Evolutionary conservation across 495 filamentous ascomycete species (phyloP).

Genomic region (Thermothielavioides terrestris): DNA sequence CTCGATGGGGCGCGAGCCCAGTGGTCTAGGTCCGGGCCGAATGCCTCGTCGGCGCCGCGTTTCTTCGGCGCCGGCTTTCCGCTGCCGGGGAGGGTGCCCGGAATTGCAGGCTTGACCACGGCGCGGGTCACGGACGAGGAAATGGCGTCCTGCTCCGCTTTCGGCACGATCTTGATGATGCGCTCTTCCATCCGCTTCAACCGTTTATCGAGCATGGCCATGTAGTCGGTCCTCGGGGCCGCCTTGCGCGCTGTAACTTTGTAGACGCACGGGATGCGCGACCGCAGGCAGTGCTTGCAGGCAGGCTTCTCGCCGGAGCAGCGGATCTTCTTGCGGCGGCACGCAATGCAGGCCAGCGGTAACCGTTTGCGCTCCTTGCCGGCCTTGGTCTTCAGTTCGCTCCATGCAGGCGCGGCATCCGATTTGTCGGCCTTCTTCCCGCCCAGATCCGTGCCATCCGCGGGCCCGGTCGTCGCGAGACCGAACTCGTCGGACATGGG

Average conservation of each 20-base stretch:
- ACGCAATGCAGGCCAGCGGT: conserved; percentile 92
- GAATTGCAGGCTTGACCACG: conserved; percentile 68
- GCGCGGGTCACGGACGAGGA: conserved; percentile 55
- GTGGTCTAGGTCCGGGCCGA: conserved; percentile 69
- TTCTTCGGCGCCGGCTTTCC: conserved; percentile 58
- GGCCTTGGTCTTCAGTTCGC: conserved; percentile 93
- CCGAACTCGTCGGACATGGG: conserved; percentile 47
- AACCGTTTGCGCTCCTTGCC: conserved; percentile 93
- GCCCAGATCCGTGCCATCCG: conserved; percentile 44
- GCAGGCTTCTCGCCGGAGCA: conserved; percentile 97
- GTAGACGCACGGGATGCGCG: conserved; percentile 95
- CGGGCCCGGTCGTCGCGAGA: conserved; percentile 32
- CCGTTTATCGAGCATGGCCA: conserved; percentile 96
- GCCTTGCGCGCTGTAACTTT: conserved; percentile 93
- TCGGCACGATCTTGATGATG: conserved; percentile 92
- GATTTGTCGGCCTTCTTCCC: conserved; percentile 50
- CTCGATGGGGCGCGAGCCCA: conserved; percentile 59
- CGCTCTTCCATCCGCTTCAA: conserved; percentile 94
- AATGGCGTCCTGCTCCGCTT: conserved; percentile 57
- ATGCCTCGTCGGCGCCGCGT: conserved; percentile 78
- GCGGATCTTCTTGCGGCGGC: conserved; percentile 92
- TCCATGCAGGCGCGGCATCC: conserved; percentile 68
- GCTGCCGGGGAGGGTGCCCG: conserved; percentile 45
- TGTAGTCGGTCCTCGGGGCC: conserved; percentile 94
- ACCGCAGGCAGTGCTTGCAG: conserved; percentile 92